Evolutionary conservation across 805 yeast species (phyloP), one percentile per base, ranked within the genome.

Genomic region (Spathaspora boniae): DNA sequence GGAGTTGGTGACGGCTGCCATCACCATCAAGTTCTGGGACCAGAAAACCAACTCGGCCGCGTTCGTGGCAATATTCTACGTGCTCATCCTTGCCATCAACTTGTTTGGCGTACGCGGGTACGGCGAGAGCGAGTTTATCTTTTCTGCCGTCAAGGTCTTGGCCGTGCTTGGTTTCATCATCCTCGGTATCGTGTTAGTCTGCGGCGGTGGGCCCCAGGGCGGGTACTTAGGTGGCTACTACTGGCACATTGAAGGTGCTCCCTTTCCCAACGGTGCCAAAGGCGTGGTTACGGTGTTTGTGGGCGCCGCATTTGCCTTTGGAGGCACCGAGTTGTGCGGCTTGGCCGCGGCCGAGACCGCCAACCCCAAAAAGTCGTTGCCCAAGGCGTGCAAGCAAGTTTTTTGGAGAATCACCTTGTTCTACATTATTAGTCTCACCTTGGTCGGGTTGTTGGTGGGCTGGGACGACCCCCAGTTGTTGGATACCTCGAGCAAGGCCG

Each of bases 91-190:
- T 6, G 33, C 61, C 12, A 70, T 74, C 37, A 76, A 76, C 47
- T 60, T 74, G 54, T 60, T 73, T 38, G 80, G 78, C 32, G 79
- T 74, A 16, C 63, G 69, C 44, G 68, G 72, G 17, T 76, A 70
- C 51, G 80, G 80, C 43, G 82, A 76, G 49, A 66, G 76, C 29
- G 82, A 76, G 48, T 74, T 76, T 35, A 51, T 73, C 34, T 59
- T 74, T 25, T 66, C 76, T 1, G 48, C 65, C 25, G 48, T 73
- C 28, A 74, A 74, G 46, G 72, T 75, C 16, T 29, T 66, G 29
- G 74, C 78, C 1, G 68, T 73, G 18, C 31, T 67, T 12, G 73
- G 72, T 1, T 72, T 72, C 46, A 65, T 72, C 37, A 64, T 74
- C 30, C 53, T 70, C 29, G 70, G 73, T 27, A 62, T 73, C 15